phyloP scores from a whole-genome alignment of 2,329 filamentous ascomycete species.

The Nigrospora sphaerica region DNA sequence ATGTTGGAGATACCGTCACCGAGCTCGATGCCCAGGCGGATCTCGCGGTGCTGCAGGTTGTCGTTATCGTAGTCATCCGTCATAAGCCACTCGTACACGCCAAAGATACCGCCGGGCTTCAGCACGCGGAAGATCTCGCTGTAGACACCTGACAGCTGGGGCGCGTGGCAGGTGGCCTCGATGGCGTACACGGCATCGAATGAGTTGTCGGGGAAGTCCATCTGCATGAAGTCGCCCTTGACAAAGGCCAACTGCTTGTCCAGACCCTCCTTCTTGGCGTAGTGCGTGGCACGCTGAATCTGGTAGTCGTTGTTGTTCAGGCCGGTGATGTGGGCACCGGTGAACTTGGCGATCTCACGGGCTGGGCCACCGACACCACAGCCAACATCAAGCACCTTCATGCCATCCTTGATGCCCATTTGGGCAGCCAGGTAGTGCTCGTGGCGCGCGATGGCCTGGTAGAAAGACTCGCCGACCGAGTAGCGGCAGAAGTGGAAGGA shows the following conservation, averaged over 20 bases:
- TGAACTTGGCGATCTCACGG: slow-evolving; percentile 93
- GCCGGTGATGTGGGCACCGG: slow-evolving; percentile 79
- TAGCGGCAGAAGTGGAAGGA: slow-evolving; percentile 98
- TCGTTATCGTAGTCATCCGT: slow-evolving; percentile 89
- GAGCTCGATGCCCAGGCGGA: slow-evolving; percentile 90
- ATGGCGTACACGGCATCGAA: slow-evolving; percentile 98
- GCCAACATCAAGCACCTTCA: slow-evolving; percentile 90
- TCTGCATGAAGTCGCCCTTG: slow-evolving; percentile 99
- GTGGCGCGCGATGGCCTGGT: slow-evolving; percentile 87
- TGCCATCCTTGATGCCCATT: slow-evolving; percentile 78
- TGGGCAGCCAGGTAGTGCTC: slow-evolving; percentile 94
- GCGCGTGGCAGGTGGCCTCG: slow-evolving; percentile 93
- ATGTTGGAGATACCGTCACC: slow-evolving; percentile 98
- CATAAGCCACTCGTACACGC: slow-evolving; percentile 99
- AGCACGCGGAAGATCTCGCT: slow-evolving; percentile 89
- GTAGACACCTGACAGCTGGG: slow-evolving; percentile 85
- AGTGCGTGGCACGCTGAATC: slow-evolving; percentile 84
- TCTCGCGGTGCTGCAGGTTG: slow-evolving; percentile 78
- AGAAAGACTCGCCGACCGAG: slow-evolving; percentile 77
- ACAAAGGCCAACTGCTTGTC: slow-evolving; percentile 74
- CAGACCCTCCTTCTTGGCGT: slow-evolving; percentile 76
- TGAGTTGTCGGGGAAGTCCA: slow-evolving; percentile 84
- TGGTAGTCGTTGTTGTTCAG: slow-evolving; percentile 99
- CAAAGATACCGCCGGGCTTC: slow-evolving; percentile 92
- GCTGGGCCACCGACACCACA: slow-evolving; percentile 96